A percentile compares a stretch with the other conserved stretches of the same genome.
These are phyloP conservation scores for Ophiostoma perfectum DNA, from an alignment of 2,329 filamentous ascomycete species.

Conservation along the genomic window DNA sequence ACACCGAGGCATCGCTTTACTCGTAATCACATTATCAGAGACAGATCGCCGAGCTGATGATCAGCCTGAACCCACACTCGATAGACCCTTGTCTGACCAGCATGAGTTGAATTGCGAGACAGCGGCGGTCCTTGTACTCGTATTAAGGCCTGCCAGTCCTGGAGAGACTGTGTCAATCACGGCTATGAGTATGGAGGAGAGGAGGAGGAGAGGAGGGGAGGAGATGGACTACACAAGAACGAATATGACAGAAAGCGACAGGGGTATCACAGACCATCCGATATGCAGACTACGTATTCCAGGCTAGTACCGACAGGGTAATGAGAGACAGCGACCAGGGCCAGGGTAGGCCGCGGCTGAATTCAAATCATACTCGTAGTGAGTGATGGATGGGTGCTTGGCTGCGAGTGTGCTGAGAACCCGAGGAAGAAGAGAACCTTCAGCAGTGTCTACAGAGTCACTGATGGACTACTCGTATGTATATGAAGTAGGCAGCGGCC, in stretches of 20 bases:
- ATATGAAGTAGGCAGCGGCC: not conserved
- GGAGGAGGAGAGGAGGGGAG: too few relatives aligned
- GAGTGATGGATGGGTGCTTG: not conserved
- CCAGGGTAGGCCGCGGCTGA: not conserved
- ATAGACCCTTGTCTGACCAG: not conserved
- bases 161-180: too few relatives aligned
- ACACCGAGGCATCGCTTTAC: not conserved
- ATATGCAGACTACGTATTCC: not conserved
- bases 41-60: conserved; percentile 3
- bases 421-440: not conserved
- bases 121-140: not conserved
- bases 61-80: not conserved
- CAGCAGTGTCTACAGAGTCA: too few relatives aligned
- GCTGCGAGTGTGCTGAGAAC: not conserved
- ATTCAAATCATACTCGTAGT: not conserved
- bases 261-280: not conserved
- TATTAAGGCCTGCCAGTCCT: not conserved
- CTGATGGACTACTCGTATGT: too few relatives aligned
- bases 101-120: too few relatives aligned
- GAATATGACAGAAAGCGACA: not conserved
- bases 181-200: too few relatives aligned
- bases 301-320: not conserved
- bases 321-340: not conserved
- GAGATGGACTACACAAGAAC: not conserved
- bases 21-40: not conserved